Base-by-base conservation (phyloP, 2,329 filamentous ascomycete genomes). In the Pyrenophora graminea region DNA sequence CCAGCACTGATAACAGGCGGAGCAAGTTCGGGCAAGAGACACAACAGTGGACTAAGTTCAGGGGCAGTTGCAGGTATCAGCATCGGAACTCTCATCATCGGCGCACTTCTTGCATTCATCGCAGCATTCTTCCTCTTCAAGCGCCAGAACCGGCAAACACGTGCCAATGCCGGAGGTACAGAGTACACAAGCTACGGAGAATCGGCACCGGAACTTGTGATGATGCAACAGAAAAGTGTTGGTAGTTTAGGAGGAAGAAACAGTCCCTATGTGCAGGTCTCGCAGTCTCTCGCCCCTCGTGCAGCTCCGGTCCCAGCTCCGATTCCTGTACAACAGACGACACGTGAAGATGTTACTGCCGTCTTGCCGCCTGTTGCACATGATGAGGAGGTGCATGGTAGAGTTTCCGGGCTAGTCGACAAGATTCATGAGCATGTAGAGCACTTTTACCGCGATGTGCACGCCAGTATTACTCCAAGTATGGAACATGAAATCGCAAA, bases 391-490 rank as follows among this genome's bases (percentile, higher is more conserved):
- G 53, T 71, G 6, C 53, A 55, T 19, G 57, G 48, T 12, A 57
- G 51, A n/a, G 55, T 69, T 1, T 45, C 61, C 1, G 50, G 32
- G 7, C 42, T 73, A 19, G 71, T 72, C 43, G 56, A 43, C 18
- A 54, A 63, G 36, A 56, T 71, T 13, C 65, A 69, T 15, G 45
- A 48, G 6, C 69, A 70, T 44, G 51, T 72, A 33, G 65, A 70
- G 13, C 63, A 45, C 6, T 71, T 64, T 44, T 73, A 73, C 45
- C 66, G 70, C 39, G 67, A 72, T 38, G 65, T 69, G 4, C 64
- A 71, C 41, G 68, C 68, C 13, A 65, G 58, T 31, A 67, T 71
- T 9, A 71, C 68, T 13, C 63, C 68, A 2, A 70, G 61, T 32
- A 69, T 72, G 66, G 61, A 68, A 31, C 44, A 42, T 6, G 68